Evolutionary conservation across 2,329 filamentous ascomycete genomes (phyloP).

Genomic region (Colletotrichum sp.): DNA sequence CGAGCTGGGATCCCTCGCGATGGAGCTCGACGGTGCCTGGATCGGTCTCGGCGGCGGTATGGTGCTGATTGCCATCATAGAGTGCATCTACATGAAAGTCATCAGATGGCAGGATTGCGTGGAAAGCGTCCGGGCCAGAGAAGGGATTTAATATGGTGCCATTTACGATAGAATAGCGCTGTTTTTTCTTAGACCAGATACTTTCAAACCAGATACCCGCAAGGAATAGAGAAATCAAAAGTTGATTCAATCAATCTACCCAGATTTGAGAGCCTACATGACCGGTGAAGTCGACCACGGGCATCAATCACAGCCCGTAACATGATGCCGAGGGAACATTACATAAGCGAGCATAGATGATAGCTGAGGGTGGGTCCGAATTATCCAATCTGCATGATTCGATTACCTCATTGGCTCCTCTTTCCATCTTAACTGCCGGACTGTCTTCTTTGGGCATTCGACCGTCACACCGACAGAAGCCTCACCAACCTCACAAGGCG

Average conservation of each 20-base stretch:
- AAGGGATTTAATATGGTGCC: slow-evolving; percentile 17
- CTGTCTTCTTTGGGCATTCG: not conserved
- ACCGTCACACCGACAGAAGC: not conserved
- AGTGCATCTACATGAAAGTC: slow-evolving; percentile 35
- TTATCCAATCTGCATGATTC: fast-evolving
- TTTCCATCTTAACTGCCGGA: fast-evolving
- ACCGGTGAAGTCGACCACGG: not conserved
- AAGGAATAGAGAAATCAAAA: not conserved
- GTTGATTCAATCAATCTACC: not conserved
- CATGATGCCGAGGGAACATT: not conserved
- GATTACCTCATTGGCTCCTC: not conserved
- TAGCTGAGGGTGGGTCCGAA: fast-evolving
- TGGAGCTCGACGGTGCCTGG: slow-evolving; percentile 38
- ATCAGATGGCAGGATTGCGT: slow-evolving; percentile 33
- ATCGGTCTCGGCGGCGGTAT: slow-evolving; percentile 37
- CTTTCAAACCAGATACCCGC: not conserved
- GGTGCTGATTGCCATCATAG: slow-evolving; percentile 31
- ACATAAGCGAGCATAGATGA: not conserved
- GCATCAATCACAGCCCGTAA: not conserved
- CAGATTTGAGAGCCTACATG: not conserved
- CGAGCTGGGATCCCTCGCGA: slow-evolving; percentile 33
- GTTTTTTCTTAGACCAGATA: not conserved
- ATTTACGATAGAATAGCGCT: not conserved
- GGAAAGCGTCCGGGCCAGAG: slow-evolving; percentile 30
- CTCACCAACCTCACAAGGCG: not conserved